Conservation (phyloP, 768 basidiomycete species). For the Naganishia randhawae region DNA sequence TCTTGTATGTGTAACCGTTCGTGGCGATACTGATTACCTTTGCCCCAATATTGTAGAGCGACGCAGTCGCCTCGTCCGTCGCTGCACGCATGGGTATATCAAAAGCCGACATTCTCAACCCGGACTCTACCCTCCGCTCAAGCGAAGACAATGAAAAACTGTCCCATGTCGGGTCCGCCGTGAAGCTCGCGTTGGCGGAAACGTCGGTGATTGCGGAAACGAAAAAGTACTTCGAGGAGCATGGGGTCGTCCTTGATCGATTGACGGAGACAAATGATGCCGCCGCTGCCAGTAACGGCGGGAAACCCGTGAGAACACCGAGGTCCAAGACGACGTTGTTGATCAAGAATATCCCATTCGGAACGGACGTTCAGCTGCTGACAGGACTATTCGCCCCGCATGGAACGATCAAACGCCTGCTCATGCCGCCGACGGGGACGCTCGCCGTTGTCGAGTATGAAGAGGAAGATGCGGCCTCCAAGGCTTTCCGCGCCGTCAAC, state of each 20-base stretch:
- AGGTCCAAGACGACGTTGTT: constrained; percentile 76
- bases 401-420: constrained; percentile 65
- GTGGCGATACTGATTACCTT: constrained; percentile 57
- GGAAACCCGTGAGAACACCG: constrained; percentile 44
- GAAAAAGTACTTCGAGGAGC: constrained; percentile 72
- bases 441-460: constrained; percentile 86
- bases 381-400: constrained; percentile 72
- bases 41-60: constrained; percentile 56
- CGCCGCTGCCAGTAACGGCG: constrained; percentile 15
- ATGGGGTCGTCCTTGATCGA: constrained; percentile 28
- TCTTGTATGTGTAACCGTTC: no score
- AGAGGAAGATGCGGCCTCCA: constrained; percentile 65
- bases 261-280: constrained; percentile 28
- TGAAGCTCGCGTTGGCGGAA: constrained; percentile 92
- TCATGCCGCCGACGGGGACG: constrained; percentile 88
- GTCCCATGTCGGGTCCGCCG: constrained; percentile 58
- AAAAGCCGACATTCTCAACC: constrained; percentile 83
- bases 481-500: constrained; percentile 74
- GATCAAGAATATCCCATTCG: constrained; percentile 95
- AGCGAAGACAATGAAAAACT: constrained; percentile 54
- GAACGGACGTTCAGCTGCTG: constrained; percentile 71
- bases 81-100: constrained; percentile 81
- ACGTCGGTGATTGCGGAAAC: constrained; percentile 95
- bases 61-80: constrained; percentile 86
- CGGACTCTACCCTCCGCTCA: constrained; percentile 56